Base-by-base conservation (phyloP, 208 protist genomes). In the Leishmania gerbilli region DNA sequence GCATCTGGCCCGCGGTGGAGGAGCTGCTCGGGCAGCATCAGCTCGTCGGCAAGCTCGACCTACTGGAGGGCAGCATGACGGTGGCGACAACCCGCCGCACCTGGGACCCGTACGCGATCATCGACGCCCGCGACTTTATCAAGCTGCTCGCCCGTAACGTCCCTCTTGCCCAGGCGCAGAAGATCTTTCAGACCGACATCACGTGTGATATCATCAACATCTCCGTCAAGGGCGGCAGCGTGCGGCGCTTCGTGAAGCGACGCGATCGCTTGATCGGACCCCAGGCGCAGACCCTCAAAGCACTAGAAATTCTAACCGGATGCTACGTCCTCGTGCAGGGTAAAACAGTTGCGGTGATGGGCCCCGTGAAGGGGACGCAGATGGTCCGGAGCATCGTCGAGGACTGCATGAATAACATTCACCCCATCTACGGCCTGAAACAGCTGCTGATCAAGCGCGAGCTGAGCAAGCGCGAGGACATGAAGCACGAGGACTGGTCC, bases 401-500 rank as follows among this genome's bases (percentile, higher is more conserved):
- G 65, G 99, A 99, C 83, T 99, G 99, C 91, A 99, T 99, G 99
- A 97, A 99, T 81, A 99, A 99, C 84, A 99, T 99, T 62, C 99
- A 99, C 83, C 99, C 99, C 19, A 99, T 99, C 68, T 99, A 99
- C 87, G 99, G 99, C 81, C 99, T 99, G 64, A 99, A 99, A 90
- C 96, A 98, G 81, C 88, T 99, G 34, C 99, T 99, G 92, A 99
- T 99, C 88, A 99, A 99, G 87, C 92, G 98, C 7, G 99, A 99
- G 87, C 94, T 99, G 19, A 81, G 84, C 27, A 99, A 99, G 82
- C 97, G 99, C 58, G 94, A 98, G 77, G 91, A 97, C 71, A 93
- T 99, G 84, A 97, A 95, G 80, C 92, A 96, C 71, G 99, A 99
- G 90, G 98, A 96, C 82, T 99, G 99, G 99, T 98, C 99, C 3